phyloP scores from a whole-genome alignment of 2,329 filamentous ascomycete species.

The Sporothrix brunneoviolacea region DNA sequence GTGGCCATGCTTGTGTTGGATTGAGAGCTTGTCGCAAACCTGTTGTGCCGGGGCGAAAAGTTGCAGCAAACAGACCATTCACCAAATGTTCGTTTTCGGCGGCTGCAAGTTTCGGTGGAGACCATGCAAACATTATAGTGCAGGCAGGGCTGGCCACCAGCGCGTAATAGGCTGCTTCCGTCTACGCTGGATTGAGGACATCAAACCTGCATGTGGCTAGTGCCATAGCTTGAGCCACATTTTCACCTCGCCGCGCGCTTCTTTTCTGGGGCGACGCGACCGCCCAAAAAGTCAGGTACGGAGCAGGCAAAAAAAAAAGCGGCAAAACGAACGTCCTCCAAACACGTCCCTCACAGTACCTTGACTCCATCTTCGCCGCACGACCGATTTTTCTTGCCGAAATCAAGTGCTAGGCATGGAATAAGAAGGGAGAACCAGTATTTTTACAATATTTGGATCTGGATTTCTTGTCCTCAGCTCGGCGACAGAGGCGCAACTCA shows the following conservation, averaged over 20 bases:
- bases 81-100: not conserved
- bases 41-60: not conserved
- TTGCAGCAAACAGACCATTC: not conserved
- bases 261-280: conserved; percentile 12
- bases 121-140: not conserved
- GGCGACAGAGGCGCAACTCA: too few relatives aligned
- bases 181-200: too few relatives aligned
- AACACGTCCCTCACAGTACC: too few relatives aligned
- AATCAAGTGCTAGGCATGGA: too few relatives aligned
- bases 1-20: conserved; percentile 10
- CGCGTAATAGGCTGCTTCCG: too few relatives aligned
- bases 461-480: too few relatives aligned
- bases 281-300: conserved; percentile 6
- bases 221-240: conserved; percentile 15
- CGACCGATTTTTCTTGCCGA: too few relatives aligned
- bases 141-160: too few relatives aligned
- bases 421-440: too few relatives aligned
- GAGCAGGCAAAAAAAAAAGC: conserved; percentile 6
- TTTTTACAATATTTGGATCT: too few relatives aligned
- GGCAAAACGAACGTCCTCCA: conserved; percentile 1
- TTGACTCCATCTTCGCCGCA: too few relatives aligned
- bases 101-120: not conserved
- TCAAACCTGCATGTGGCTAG: conserved; percentile 7
- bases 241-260: not conserved
- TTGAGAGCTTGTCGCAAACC: conserved; percentile 5